A percentile compares a stretch with the other conserved stretches of the same genome.
These are phyloP conservation scores for Conringia planisiliqua DNA, from an alignment of 345 rosid genomes.

Conservation along the genomic window DNA sequence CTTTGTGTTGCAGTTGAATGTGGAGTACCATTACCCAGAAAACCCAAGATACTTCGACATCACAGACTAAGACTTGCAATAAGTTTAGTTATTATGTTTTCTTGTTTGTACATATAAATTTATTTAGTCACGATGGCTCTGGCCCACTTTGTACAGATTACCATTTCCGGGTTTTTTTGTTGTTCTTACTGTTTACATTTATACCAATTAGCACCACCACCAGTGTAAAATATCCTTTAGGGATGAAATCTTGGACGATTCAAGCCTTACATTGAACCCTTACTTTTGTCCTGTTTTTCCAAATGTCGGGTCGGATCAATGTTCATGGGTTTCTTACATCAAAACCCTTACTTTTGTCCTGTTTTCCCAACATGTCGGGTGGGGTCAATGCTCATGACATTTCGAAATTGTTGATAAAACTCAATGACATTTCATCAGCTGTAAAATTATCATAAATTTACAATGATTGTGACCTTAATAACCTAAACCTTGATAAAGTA, in stretches of 20 bases:
- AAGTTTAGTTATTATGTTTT: background rate
- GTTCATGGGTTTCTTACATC: background rate
- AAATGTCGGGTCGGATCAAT: background rate
- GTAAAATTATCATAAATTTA: too few species aligned
- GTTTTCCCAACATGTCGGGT: too few species aligned
- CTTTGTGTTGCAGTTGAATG: slow-evolving; percentile 55
- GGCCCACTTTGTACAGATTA: slow-evolving; percentile 26
- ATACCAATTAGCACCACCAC: too few species aligned
- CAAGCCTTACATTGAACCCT: background rate
- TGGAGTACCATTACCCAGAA: slow-evolving; percentile 84
- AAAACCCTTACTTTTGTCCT: too few species aligned
- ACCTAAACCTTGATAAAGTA: too few species aligned
- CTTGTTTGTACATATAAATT: slow-evolving; percentile 18
- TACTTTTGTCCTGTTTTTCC: background rate
- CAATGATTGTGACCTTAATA: too few species aligned
- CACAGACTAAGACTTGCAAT: slow-evolving; percentile 41
- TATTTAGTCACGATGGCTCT: background rate
- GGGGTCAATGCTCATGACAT: too few species aligned
- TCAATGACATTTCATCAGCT: too few species aligned
- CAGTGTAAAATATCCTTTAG: too few species aligned
- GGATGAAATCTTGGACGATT: background rate
- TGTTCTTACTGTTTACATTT: too few species aligned
- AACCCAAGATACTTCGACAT: slow-evolving; percentile 81
- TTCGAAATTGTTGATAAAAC: too few species aligned
- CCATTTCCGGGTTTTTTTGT: background rate